A percentile compares a stretch with the other conserved stretches of the same genome.
These are phyloP conservation scores for Hirsutella thompsonii DNA, from an alignment of 2,329 filamentous ascomycete species.

Conservation along the genomic window DNA sequence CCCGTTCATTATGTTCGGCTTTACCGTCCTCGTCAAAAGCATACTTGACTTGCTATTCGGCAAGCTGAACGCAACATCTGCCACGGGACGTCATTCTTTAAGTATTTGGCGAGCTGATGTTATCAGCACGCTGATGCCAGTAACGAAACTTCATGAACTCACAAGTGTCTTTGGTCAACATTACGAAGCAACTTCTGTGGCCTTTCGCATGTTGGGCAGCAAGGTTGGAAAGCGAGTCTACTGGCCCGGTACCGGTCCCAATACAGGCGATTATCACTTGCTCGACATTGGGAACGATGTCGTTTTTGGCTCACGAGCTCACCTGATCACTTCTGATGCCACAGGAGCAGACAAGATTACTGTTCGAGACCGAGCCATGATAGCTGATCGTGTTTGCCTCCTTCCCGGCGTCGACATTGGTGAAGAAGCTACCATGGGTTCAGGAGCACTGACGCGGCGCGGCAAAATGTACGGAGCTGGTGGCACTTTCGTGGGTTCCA, in stretches of 20 bases:
- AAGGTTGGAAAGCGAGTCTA: constrained; percentile 40
- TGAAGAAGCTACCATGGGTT: constrained; percentile 36
- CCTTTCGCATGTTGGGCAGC: constrained; percentile 35
- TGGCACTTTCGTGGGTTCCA: constrained; percentile 39
- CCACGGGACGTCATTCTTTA: constrained; percentile 18
- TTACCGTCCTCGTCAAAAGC: constrained; percentile 26
- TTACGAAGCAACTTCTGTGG: constrained; percentile 39
- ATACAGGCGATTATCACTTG: constrained; percentile 39
- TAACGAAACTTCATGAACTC: constrained; percentile 29
- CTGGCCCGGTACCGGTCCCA: constrained; percentile 43
- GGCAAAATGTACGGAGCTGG: constrained; percentile 28
- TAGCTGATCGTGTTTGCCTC: constrained; percentile 40
- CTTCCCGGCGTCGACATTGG: constrained; percentile 38
- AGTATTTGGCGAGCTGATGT: constrained; percentile 30
- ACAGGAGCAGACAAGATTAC: constrained; percentile 31
- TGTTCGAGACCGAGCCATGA: constrained; percentile 37
- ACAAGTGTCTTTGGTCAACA: constrained; percentile 39
- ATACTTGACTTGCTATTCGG: constrained; percentile 27
- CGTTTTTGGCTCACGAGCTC: constrained; percentile 43
- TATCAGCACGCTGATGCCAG: constrained; percentile 30
- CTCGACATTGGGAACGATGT: constrained; percentile 44
- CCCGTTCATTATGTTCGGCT: constrained; percentile 30
- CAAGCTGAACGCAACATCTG: constrained; percentile 18
- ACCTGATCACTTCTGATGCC: constrained; percentile 39
- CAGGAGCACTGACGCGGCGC: constrained; percentile 35